These are phyloP conservation scores for Trichoderma aggressivum DNA, from an alignment of 2,329 filamentous ascomycete genomes.

Conservation along the genomic window DNA sequence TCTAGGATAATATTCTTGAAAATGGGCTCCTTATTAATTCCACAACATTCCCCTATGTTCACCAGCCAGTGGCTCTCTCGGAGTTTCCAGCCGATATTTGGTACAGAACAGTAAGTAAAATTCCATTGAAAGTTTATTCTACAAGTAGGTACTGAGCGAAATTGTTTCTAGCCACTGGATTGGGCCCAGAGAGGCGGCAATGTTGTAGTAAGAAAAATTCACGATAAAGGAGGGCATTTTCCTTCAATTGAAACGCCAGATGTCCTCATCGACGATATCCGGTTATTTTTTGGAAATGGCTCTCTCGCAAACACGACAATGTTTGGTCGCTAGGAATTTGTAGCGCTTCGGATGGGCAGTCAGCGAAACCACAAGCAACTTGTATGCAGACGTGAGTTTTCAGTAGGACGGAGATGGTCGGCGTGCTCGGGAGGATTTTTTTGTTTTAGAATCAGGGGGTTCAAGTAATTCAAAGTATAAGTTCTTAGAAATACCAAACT, in stretches of 20 bases:
- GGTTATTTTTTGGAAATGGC: neutral
- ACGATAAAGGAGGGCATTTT: neutral
- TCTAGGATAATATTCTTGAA: neutral
- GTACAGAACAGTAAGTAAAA: no score
- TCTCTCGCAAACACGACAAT: conserved; percentile 58
- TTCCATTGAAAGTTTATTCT: no score
- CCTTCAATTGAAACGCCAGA: neutral
- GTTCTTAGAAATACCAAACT: no score
- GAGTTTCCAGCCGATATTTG: neutral
- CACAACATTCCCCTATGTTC: neutral
- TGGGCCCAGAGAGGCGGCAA: neutral
- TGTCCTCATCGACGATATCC: neutral
- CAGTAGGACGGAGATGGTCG: no score
- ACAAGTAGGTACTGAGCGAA: neutral
- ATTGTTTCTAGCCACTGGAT: neutral
- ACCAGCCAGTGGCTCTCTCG: neutral
- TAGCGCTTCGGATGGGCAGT: no score
- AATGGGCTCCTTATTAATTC: neutral
- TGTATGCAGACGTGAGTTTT: no score
- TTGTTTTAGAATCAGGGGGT: no score
- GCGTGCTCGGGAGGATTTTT: no score
- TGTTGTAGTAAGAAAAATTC: neutral
- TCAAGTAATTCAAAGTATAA: no score
- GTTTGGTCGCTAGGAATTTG: conserved; percentile 41
- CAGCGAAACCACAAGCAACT: no score